Percentiles rank a stretch among this genome's conserved stretches.
phyloP scores from a whole-genome alignment of 2,329 filamentous ascomycete species.

The Cladosporium oxysporum region DNA sequence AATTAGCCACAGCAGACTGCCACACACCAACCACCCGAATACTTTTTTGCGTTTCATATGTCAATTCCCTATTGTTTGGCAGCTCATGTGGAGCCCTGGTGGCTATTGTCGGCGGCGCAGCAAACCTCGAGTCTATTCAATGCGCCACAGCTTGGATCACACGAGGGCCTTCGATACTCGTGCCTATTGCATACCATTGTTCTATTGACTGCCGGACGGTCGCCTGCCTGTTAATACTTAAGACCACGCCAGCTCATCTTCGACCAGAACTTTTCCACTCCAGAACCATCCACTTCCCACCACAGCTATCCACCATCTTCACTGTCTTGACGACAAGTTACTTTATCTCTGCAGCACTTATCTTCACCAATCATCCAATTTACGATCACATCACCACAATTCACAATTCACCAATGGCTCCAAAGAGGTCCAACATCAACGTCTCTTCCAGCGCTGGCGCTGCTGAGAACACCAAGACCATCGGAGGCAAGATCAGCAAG shows the following conservation, averaged over 20 bases:
- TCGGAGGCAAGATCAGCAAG: background rate
- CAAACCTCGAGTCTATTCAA: constrained; percentile 14
- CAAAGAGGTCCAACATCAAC: background rate
- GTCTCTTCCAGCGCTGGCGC: constrained; percentile 10
- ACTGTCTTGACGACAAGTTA: constrained; percentile 8
- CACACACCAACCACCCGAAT: background rate
- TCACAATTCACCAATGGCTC: constrained; percentile 14
- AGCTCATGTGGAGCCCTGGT: background rate
- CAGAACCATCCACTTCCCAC: constrained; percentile 10
- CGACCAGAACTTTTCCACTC: constrained; percentile 12
- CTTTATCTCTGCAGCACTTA: background rate
- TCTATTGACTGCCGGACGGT: constrained; percentile 15
- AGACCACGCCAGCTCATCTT: constrained; percentile 3
- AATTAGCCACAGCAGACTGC: background rate
- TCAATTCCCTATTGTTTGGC: constrained; percentile 10
- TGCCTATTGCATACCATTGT: constrained; percentile 15
- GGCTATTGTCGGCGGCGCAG: constrained; percentile 12
- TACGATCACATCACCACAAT: background rate
- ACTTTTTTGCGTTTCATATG: constrained; percentile 5
- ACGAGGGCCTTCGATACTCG: background rate
- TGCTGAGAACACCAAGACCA: background rate
- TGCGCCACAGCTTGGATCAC: constrained; percentile 3
- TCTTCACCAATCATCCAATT: constrained; percentile 2
- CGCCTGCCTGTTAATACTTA: constrained; percentile 2
- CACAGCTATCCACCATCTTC: constrained; percentile 8